Evolutionary conservation across 108 stramenopile genomes (phyloP).

Genomic region (Hondaea fermentalgiana): DNA sequence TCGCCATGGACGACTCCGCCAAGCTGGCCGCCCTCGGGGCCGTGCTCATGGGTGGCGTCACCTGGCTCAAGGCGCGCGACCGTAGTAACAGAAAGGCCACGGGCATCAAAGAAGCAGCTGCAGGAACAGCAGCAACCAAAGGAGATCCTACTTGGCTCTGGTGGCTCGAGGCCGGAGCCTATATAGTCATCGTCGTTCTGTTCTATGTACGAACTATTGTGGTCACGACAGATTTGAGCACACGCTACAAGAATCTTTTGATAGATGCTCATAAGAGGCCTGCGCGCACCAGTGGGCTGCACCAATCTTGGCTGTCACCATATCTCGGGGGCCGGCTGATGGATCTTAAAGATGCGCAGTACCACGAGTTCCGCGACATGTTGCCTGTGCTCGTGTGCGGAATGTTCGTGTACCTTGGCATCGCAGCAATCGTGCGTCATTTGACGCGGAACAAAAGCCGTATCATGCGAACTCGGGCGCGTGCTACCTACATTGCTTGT

Average conservation of each 20-base stretch:
- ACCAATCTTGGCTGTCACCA: conserved; percentile 25
- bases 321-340: background rate
- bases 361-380: conserved; percentile 37
- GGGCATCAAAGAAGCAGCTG: too few species aligned
- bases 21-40: too few species aligned
- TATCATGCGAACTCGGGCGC: background rate
- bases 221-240: background rate
- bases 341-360: conserved; percentile 39
- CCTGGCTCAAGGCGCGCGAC: too few species aligned
- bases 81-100: too few species aligned
- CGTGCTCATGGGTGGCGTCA: too few species aligned
- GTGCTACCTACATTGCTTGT: background rate
- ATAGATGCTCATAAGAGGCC: background rate
- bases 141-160: background rate
- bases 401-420: conserved; percentile 13
- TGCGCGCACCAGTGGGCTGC: conserved; percentile 4
- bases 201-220: background rate
- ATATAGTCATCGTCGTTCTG: background rate
- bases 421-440: conserved; percentile 19
- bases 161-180: background rate
- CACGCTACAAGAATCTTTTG: background rate
- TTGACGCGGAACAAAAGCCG: background rate
- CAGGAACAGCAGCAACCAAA: too few species aligned
- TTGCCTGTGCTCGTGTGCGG: conserved; percentile 26
- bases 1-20: too few species aligned